Percentiles rank a stretch among this genome's conserved stretches.
Conservation (phyloP, 768 basidiomycete genomes). For the Psilocybe tampanensis region DNA sequence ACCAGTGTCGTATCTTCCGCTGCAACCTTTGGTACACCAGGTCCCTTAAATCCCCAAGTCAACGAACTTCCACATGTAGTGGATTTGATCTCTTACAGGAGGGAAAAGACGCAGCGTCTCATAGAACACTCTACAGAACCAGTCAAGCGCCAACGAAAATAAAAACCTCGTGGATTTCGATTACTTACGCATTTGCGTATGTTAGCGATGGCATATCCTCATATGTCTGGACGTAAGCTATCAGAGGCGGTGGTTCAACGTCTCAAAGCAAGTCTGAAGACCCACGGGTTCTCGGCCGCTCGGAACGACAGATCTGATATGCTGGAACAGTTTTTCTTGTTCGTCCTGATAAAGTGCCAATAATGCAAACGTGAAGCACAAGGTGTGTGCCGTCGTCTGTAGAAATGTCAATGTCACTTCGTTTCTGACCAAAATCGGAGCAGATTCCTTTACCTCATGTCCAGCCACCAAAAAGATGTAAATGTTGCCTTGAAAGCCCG, state of each 20-base stretch:
- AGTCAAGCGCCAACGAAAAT: background rate
- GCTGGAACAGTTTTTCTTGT: conserved; percentile 45
- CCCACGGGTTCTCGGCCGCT: conserved; percentile 34
- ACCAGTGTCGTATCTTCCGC: conserved; percentile 47
- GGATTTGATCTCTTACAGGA: conserved; percentile 31
- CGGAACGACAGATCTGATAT: conserved; percentile 34
- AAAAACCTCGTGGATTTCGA: background rate
- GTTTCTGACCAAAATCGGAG: no score
- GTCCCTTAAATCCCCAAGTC: background rate
- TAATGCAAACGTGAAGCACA: conserved; percentile 41
- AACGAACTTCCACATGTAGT: background rate
- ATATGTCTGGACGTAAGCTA: conserved; percentile 30
- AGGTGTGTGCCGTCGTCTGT: conserved; percentile 39
- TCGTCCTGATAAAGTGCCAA: conserved; percentile 46
- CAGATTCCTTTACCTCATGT: conserved; percentile 45
- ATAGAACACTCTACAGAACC: conserved; percentile 36
- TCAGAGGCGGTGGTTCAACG: background rate
- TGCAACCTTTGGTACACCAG: conserved; percentile 25
- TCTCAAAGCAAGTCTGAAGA: conserved; percentile 6
- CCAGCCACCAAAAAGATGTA: conserved; percentile 58
- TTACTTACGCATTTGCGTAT: conserved; percentile 35
- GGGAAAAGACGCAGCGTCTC: conserved; percentile 52
- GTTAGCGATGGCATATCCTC: conserved; percentile 42
- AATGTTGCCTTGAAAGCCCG: conserved; percentile 37
- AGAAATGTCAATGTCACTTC: conserved; percentile 11